Evolutionary conservation across 768 basidiomycete species (phyloP).

Genomic region (Scleroderma citrinum): DNA sequence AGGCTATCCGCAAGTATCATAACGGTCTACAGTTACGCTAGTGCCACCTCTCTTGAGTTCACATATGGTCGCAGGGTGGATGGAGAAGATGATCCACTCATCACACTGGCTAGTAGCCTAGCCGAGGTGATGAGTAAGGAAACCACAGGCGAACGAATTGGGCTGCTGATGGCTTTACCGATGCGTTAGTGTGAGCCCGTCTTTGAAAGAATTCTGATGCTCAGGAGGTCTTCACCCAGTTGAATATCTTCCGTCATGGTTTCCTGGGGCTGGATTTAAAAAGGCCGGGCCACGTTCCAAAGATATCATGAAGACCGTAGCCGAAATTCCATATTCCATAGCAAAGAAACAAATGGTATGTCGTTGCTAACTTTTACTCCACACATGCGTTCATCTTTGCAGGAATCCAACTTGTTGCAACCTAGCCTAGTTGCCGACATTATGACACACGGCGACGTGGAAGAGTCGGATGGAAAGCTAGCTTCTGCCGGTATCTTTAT

Average conservation of each 20-base stretch:
- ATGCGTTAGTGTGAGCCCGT: conserved; percentile 1
- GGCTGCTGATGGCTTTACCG: conserved; percentile 5
- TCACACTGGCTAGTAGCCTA: not conserved
- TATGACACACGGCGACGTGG: not conserved
- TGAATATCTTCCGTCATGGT: conserved; percentile 8
- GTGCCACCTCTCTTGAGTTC: not conserved
- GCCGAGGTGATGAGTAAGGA: not conserved
- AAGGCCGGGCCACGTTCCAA: not conserved
- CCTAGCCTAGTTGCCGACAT: not conserved
- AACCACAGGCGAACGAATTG: not conserved
- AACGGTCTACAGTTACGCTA: not conserved
- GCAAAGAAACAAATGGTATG: conserved; percentile 5
- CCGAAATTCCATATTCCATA: conserved; percentile 1
- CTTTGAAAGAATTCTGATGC: not conserved
- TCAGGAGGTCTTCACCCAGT: not conserved
- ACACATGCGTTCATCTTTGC: not conserved
- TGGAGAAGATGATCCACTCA: conserved; percentile 4
- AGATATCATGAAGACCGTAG: not conserved
- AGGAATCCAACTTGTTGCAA: not conserved
- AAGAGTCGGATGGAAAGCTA: not conserved
- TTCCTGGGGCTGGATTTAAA: conserved; percentile 8
- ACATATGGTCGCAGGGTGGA: conserved; percentile 2
- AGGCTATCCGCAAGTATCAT: not conserved
- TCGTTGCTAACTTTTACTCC: not conserved
- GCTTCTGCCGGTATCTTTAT: conserved; percentile 1